These are phyloP conservation scores for Wickerhamomyces pijperi DNA, from an alignment of 805 yeast species.

Conservation along the genomic window DNA sequence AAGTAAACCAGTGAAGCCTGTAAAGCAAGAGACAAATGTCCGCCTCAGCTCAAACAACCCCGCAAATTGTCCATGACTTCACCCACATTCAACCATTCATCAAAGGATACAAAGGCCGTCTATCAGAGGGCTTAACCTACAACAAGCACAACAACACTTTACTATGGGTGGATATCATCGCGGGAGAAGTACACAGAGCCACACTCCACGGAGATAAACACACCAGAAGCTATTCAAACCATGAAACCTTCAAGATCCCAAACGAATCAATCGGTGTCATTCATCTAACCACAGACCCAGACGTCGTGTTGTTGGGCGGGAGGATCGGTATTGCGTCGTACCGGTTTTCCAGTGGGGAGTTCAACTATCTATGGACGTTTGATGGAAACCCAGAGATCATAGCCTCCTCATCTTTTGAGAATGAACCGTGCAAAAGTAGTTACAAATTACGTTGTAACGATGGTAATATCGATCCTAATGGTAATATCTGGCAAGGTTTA, in stretches of 20 bases:
- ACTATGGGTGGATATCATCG: conserved; percentile 27
- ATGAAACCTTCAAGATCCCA: conserved; percentile 25
- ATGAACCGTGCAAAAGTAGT: too few relatives aligned
- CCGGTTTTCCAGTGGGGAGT: conserved; percentile 26
- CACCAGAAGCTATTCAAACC: conserved; percentile 17
- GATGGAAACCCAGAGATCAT: neutral
- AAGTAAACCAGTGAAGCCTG: too few relatives aligned
- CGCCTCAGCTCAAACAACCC: too few relatives aligned
- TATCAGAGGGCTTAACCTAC: conserved; percentile 60
- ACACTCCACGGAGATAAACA: conserved; percentile 9
- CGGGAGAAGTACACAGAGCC: conserved; percentile 22
- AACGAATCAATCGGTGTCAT: conserved; percentile 54
- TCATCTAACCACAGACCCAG: conserved; percentile 41
- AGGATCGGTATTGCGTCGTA: conserved; percentile 51
- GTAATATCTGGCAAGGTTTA: conserved; percentile 55
- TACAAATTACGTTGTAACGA: conserved; percentile 56
- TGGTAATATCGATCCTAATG: conserved; percentile 55
- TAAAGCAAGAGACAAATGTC: too few relatives aligned
- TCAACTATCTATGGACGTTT: conserved; percentile 19
- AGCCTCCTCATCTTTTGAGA: too few relatives aligned
- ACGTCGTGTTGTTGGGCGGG: conserved; percentile 45
- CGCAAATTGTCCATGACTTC: neutral
- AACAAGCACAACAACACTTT: conserved; percentile 38
- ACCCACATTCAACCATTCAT: conserved; percentile 7
- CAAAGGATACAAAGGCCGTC: conserved; percentile 17